Evolutionary conservation across 2,329 filamentous ascomycete genomes (phyloP).

Genomic region (Leptographium procerum): DNA sequence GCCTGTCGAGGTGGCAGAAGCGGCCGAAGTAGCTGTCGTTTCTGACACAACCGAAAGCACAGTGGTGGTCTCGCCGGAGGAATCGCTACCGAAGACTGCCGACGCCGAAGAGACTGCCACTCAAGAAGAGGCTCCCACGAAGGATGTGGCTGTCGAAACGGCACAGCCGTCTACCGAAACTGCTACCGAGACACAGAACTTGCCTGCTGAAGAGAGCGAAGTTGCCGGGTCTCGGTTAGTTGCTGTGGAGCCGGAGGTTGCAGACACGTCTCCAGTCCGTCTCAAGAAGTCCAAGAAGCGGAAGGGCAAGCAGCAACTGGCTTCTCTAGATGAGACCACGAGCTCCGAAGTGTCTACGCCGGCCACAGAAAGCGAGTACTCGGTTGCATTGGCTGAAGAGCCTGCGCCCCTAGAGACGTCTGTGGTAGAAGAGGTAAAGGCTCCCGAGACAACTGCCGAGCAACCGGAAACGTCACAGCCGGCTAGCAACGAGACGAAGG

Average conservation of each 20-base stretch:
- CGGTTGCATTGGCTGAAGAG: background rate
- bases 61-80: background rate
- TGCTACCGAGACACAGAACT: background rate
- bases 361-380: background rate
- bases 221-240: background rate
- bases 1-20: background rate
- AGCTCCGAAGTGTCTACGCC: background rate
- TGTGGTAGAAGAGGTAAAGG: background rate
- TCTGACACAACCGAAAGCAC: background rate
- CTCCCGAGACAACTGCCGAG: background rate
- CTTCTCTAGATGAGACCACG: background rate
- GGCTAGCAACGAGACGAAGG: background rate
- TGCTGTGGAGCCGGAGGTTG: background rate
- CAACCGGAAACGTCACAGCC: too few relatives aligned
- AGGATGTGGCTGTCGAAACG: background rate
- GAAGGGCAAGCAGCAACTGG: background rate
- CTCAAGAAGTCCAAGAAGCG: conserved; percentile 4
- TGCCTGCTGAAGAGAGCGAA: background rate
- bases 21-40: background rate
- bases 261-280: background rate
- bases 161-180: background rate
- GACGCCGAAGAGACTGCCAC: background rate
- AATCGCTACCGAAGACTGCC: background rate
- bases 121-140: background rate
- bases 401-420: background rate